phyloP scores from a whole-genome alignment of 1,284 basidiomycete genomes.

The Sphaerobolus stellatus region DNA sequence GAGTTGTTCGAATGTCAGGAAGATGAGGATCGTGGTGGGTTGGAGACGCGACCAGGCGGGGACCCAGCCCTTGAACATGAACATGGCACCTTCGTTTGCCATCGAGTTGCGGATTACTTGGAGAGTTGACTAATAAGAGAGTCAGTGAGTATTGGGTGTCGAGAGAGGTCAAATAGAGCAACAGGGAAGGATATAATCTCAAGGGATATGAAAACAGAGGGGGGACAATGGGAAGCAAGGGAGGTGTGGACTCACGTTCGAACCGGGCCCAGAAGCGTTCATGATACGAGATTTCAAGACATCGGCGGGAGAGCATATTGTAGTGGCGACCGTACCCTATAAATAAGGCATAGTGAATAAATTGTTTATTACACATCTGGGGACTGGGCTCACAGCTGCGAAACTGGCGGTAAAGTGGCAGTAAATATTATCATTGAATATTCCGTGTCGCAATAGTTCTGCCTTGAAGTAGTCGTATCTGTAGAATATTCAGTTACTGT shows the following conservation, averaged over 20 bases:
- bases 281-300: conserved; percentile 89
- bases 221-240: background rate
- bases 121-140: conserved; percentile 57
- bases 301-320: conserved; percentile 91
- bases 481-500: background rate
- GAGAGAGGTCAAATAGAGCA: conserved; percentile 5
- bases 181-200: background rate
- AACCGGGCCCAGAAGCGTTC: conserved; percentile 83
- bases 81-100: conserved; percentile 78
- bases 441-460: conserved; percentile 64
- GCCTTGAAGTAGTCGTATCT: conserved; percentile 92
- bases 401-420: conserved; percentile 86
- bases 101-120: conserved; percentile 72
- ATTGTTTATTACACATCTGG: background rate
- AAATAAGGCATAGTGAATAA: background rate
- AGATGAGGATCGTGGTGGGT: conserved; percentile 83
- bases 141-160: background rate
- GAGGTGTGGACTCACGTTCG: conserved; percentile 47
- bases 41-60: conserved; percentile 84
- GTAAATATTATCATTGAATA: conserved; percentile 78
- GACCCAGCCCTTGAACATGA: conserved; percentile 92
- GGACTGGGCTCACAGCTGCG: conserved; percentile 60
- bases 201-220: background rate
- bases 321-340: conserved; percentile 88
- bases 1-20: conserved; percentile 78